These are phyloP conservation scores for Hanseniaspora thailandica DNA, from an alignment of 805 yeast genomes.

Conservation along the genomic window DNA sequence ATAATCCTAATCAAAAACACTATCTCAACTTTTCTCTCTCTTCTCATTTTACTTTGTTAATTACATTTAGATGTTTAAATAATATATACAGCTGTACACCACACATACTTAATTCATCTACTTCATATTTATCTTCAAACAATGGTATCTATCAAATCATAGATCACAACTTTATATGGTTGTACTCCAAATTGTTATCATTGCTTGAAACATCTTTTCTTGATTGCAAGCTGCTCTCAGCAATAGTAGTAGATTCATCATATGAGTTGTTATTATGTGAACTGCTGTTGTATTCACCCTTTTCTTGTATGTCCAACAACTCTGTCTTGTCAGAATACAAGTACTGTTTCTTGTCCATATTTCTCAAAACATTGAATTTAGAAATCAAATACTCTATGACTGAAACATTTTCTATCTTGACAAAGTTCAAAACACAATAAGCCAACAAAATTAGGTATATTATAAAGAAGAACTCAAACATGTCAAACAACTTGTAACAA, in stretches of 20 bases:
- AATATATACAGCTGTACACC: no score
- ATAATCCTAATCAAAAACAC: no score
- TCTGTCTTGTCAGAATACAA: not conserved
- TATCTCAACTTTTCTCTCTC: no score
- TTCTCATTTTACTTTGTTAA: no score
- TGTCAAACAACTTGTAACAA: conserved; percentile 22
- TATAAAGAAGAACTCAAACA: conserved; percentile 21
- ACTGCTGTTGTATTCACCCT: conserved; percentile 12
- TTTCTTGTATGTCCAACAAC: not conserved
- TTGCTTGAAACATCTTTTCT: not conserved
- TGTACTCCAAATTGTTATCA: conserved; percentile 3
- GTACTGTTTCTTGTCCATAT: not conserved
- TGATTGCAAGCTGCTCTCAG: not conserved
- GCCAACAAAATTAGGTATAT: conserved; percentile 17
- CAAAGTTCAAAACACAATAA: not conserved
- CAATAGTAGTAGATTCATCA: not conserved
- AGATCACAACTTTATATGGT: conserved; percentile 2
- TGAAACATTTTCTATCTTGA: not conserved
- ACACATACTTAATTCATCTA: no score
- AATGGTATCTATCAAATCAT: not conserved
- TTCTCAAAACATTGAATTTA: not conserved
- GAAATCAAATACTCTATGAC: not conserved
- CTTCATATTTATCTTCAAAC: not conserved
- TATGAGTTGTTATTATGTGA: not conserved
- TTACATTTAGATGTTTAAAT: no score